Conservation (phyloP, 495 filamentous ascomycete genomes). For the Xylaria flabelliformis region DNA sequence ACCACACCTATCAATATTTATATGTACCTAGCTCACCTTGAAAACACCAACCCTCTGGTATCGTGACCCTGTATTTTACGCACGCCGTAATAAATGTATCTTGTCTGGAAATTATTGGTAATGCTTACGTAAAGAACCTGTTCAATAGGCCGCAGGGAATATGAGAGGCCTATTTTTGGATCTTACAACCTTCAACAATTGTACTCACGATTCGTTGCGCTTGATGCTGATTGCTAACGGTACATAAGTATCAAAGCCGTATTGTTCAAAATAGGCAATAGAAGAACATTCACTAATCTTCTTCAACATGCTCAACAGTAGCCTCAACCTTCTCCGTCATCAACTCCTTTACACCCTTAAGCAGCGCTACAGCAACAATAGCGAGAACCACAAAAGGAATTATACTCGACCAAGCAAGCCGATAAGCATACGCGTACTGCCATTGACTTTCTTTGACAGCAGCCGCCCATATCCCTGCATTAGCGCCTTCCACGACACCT, state of each 20-base stretch:
- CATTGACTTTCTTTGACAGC: constrained; percentile 48
- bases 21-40: no score
- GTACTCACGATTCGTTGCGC: no score
- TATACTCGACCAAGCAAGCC: constrained; percentile 58
- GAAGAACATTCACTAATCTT: not conserved
- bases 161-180: no score
- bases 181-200: no score
- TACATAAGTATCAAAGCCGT: not conserved
- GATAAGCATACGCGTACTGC: constrained; percentile 54
- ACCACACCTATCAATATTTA: no score
- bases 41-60: no score
- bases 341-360: constrained; percentile 57
- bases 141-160: no score
- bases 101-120: no score
- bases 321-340: constrained; percentile 61
- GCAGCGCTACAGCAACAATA: constrained; percentile 48
- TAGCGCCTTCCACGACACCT: constrained; percentile 43
- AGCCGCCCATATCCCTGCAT: constrained; percentile 43
- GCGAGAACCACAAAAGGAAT: constrained; percentile 62
- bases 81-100: no score
- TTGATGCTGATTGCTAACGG: not conserved
- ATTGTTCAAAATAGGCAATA: not conserved
- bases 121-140: no score
- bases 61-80: no score
- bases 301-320: constrained; percentile 46